Evolutionary conservation across 257 asterid species (phyloP).

Genomic region (Dorcoceras hygrometricum): DNA sequence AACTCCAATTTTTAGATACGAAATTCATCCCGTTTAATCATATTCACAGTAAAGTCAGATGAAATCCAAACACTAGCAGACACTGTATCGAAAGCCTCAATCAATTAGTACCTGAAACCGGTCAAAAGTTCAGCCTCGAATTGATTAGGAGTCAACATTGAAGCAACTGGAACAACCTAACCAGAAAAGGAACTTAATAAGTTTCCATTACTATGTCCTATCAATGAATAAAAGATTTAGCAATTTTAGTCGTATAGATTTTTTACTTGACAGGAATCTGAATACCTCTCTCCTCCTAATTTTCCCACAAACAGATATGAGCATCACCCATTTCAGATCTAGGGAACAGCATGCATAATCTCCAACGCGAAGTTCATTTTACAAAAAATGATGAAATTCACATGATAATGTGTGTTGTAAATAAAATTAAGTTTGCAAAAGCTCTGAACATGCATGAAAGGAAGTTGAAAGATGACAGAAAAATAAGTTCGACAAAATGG

Average conservation of each 20-base stretch:
- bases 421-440: not conserved
- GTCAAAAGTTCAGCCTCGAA: constrained; percentile 95
- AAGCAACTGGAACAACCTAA: constrained; percentile 94
- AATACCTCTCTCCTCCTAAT: not conserved
- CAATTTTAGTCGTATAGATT: not conserved
- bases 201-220: constrained; percentile 18
- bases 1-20: not conserved
- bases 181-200: constrained; percentile 23
- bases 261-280: not conserved
- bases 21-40: not conserved
- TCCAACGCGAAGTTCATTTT: not conserved
- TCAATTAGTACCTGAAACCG: constrained; percentile 57
- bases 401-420: not conserved
- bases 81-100: not conserved
- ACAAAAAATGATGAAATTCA: not conserved
- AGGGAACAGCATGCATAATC: not conserved
- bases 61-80: constrained; percentile 11
- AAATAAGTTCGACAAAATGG: not conserved
- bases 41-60: constrained; percentile 11
- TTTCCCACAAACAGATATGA: constrained; percentile 1
- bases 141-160: constrained; percentile 97
- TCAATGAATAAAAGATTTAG: not conserved
- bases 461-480: not conserved
- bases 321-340: constrained; percentile 5
- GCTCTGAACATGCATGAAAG: constrained; percentile 12